phyloP scores from a whole-genome alignment of 495 filamentous ascomycete genomes.

The Entonaema liquescens region DNA sequence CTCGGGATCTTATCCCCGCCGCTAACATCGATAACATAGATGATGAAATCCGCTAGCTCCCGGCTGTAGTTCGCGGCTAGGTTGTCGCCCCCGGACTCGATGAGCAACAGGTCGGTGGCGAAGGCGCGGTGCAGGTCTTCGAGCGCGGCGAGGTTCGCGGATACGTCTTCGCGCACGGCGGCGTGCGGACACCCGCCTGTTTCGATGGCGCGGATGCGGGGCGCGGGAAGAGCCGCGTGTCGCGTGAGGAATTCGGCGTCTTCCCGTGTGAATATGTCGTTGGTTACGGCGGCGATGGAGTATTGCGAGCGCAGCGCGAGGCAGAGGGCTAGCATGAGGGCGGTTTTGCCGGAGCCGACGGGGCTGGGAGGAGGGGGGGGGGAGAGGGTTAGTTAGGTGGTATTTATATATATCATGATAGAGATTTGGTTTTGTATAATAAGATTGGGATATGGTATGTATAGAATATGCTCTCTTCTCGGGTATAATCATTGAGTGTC shows the following conservation, averaged over 20 bases:
- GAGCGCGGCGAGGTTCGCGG: conserved; percentile 88
- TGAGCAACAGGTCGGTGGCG: conserved; percentile 81
- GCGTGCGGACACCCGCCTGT: conserved; percentile 98
- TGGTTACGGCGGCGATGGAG: conserved; percentile 94
- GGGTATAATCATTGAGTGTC: too few relatives aligned
- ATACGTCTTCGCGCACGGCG: conserved; percentile 97
- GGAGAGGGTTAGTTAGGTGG: conserved; percentile 26
- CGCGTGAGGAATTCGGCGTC: conserved; percentile 96
- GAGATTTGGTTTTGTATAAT: too few relatives aligned
- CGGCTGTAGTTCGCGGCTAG: conserved; percentile 94
- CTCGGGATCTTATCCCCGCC: conserved; percentile 97
- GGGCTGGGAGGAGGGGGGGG: conserved; percentile 63
- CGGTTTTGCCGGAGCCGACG: conserved; percentile 97
- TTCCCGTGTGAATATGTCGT: conserved; percentile 99
- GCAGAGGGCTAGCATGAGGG: conserved; percentile 91
- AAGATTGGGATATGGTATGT: too few relatives aligned
- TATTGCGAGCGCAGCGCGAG: conserved; percentile 76
- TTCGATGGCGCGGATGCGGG: conserved; percentile 92
- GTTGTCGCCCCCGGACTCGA: conserved; percentile 96
- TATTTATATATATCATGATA: not conserved
- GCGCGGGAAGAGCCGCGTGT: conserved; percentile 80
- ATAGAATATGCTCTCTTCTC: too few relatives aligned
- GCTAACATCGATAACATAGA: conserved; percentile 97
- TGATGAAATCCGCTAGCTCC: conserved; percentile 94
- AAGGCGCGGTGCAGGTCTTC: conserved; percentile 84